Base-by-base conservation (phyloP, 108 stramenopile genomes). In the Cyclotella choctawhatcheeana region DNA sequence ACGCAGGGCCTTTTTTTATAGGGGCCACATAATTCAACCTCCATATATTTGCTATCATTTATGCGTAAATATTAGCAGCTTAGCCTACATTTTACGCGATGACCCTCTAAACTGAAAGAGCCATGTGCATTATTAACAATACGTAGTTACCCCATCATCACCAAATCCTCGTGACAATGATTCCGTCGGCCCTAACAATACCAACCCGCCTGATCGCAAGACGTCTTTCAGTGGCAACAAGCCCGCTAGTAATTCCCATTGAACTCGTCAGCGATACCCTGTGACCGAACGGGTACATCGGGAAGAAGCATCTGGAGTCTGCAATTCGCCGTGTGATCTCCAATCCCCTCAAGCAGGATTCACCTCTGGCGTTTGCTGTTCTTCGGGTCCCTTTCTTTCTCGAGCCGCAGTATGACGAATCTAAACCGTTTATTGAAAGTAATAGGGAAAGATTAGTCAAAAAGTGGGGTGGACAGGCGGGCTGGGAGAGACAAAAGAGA, bases 201-300 rank as follows among this genome's bases (percentile, higher is more conserved):
- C n/a, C n/a, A n/a, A n/a, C n/a, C n/a, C n/a, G n/a, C n/a, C n/a
- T n/a, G n/a, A n/a, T n/a, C n/a, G n/a, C n/a, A n/a, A 40, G 37
- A 40, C 12, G 37, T 12, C 12, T 40, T 21, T 63, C 82, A 35
- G 24, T n/a, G 37, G 43, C 69, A 33, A 27, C 85, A 50, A 3
- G 29, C 5, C 27, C 52, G 37, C 24, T 88, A 1, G 87, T 92
- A 17, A 64, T 92, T 37, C 85, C 88, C 10, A 71, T 92, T 34
- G 91, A 92, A 63, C 79, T 92, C 33, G 62, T 93, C 29, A 84
- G 82, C 14, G 92, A 93, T 72, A 93, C 92, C 18, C 68, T 93
- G 65, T 93, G 92, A 93, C 92, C 92, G 58, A 93, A 89, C 58
- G 87, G 83, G 33, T 95, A 87, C 76, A 90, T 95, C 47, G 93